Percentiles rank a stretch among this genome's conserved stretches.
These are phyloP conservation scores for Daedaleopsis sinensis DNA, from an alignment of 768 basidiomycete genomes.

Conservation along the genomic window DNA sequence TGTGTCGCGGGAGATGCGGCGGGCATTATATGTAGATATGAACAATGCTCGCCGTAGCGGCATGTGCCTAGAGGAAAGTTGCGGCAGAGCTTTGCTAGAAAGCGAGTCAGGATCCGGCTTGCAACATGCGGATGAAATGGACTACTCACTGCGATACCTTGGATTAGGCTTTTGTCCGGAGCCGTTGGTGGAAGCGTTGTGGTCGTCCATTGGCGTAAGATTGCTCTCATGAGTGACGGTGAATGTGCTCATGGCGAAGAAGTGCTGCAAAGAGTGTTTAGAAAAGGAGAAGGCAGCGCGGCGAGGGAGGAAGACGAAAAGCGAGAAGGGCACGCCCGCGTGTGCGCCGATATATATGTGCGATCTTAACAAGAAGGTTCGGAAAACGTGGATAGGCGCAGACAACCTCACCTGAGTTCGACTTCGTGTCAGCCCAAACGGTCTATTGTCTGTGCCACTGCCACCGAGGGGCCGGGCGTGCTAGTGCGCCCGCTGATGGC, in stretches of 20 bases:
- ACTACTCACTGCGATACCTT: conserved; percentile 12
- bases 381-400: neutral
- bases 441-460: conserved; percentile 8
- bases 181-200: neutral
- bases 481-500: neutral
- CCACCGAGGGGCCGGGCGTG: neutral
- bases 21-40: conserved; percentile 16
- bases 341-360: neutral
- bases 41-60: conserved; percentile 21
- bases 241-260: conserved; percentile 5
- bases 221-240: neutral
- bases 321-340: neutral
- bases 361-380: neutral
- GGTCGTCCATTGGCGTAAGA: neutral
- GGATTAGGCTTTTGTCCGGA: conserved; percentile 1
- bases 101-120: neutral
- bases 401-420: neutral
- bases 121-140: neutral
- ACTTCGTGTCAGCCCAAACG: neutral
- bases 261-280: neutral
- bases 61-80: conserved; percentile 20
- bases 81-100: conserved; percentile 17
- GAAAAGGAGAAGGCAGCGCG: neutral
- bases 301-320: neutral
- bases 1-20: conserved; percentile 3